These are phyloP conservation scores for Schizophyllum commune DNA, from an alignment of 1,284 basidiomycete species.

Conservation along the genomic window DNA sequence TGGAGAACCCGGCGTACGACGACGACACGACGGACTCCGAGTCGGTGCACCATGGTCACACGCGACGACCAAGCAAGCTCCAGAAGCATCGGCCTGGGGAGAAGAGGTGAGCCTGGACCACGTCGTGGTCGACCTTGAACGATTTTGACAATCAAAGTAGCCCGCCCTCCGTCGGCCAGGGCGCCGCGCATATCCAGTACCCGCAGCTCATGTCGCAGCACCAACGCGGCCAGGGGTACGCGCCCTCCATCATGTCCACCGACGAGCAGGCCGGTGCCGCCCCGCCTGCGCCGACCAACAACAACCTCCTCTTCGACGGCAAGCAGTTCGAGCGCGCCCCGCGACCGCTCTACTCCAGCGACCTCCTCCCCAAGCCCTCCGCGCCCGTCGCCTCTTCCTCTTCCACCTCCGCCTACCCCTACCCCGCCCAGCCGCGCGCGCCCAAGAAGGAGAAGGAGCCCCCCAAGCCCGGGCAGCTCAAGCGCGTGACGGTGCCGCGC, in stretches of 20 bases:
- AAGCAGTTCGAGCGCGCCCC: not conserved
- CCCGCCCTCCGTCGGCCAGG: constrained; percentile 45
- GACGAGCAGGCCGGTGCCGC: constrained; percentile 1
- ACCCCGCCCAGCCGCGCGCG: constrained; percentile 1
- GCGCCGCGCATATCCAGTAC: constrained; percentile 35
- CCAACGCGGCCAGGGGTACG: constrained; percentile 62
- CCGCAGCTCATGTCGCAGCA: constrained; percentile 63
- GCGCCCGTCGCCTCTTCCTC: not conserved
- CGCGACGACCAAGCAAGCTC: constrained; percentile 10
- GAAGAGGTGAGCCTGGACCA: not conserved
- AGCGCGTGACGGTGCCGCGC: constrained; percentile 58
- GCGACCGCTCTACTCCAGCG: not conserved
- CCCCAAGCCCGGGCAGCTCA: constrained; percentile 28
- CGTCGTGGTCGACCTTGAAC: not conserved
- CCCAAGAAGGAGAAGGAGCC: constrained; percentile 1
- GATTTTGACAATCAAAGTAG: constrained; percentile 18
- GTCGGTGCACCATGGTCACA: constrained; percentile 19
- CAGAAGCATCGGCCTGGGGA: constrained; percentile 6
- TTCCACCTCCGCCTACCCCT: constrained; percentile 12
- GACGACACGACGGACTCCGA: constrained; percentile 39
- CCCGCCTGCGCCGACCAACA: constrained; percentile 1
- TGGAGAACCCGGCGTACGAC: constrained; percentile 36
- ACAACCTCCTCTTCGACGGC: not conserved
- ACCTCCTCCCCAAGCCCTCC: not conserved
- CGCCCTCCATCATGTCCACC: constrained; percentile 18